Evolutionary conservation across 2,329 filamentous ascomycete genomes (phyloP), one percentile per base, ranked within the genome.

Genomic region (Zymoseptoria crescenta): DNA sequence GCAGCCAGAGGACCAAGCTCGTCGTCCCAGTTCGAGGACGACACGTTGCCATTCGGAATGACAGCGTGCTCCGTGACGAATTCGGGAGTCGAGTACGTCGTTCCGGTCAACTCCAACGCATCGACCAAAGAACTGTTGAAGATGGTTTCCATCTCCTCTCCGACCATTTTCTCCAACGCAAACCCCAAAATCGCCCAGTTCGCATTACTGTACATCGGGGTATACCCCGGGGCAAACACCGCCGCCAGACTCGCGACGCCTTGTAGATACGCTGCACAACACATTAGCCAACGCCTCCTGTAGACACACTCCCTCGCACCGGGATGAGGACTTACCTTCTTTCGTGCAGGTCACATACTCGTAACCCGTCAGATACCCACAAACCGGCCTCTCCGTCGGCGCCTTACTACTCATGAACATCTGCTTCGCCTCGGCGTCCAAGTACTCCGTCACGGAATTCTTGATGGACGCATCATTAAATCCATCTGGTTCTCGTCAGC

Each of bases 401-500:
- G 61, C 52, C 19, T 57, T 29, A 53, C 54, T 49, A 81, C 75
- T 27, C 67, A 73, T 67, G 13, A 78, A 70, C 9, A 78, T 69
- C 3, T 52, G 24, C 6, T 50, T 24, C 7, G 55, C 54, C 2
- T 19, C 21, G 8, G 51, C 48, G 5, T 54, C 51, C 3, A 64
- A 52, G 2, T 53, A n/a, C 13, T 51, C 57, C 6, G 61, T 60
- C 8, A 65, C 56, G 19, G 61, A 62, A 49, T 50, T 53, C 29
- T 50, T 27, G 16, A 58, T 19, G 3, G 59, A 54, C 21, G 63
- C 57, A 35, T 65, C 63, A 49, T 63, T 45, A 13, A 45, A 45
- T n/a, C 35, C 35, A 45, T 45, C 35, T 45, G 10, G 10, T n/a
- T 16, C 35, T 16, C 35, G 35, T 45, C 35, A 45, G 35, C 35